A percentile compares a stretch with the other conserved stretches of the same genome.
Conservation (phyloP, 805 yeast genomes). For the Saturnispora halmiae region DNA sequence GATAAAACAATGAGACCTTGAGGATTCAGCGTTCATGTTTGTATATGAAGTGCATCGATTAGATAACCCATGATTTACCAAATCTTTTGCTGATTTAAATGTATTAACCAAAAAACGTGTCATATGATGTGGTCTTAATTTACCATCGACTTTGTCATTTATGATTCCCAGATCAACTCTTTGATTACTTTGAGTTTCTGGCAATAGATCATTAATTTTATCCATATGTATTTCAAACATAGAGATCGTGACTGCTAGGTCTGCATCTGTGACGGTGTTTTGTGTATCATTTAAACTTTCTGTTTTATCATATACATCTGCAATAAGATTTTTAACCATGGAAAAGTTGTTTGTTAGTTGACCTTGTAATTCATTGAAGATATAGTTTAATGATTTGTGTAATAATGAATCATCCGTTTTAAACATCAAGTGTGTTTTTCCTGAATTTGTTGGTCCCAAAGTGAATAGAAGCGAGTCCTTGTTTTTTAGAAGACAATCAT, state of each 20-base stretch:
- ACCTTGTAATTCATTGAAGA: conserved; percentile 17
- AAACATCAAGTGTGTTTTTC: conserved; percentile 35
- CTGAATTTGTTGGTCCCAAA: conserved; percentile 47
- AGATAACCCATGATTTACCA: conserved; percentile 32
- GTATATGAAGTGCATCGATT: conserved; percentile 35
- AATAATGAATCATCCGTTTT: conserved; percentile 22
- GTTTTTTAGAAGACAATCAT: conserved; percentile 22
- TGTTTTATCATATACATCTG: conserved; percentile 4
- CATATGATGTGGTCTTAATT: conserved; percentile 35
- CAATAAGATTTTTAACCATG: conserved; percentile 1
- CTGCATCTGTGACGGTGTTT: conserved; percentile 40
- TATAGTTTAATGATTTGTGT: conserved; percentile 16
- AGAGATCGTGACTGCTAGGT: conserved; percentile 37
- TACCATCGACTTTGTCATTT: conserved; percentile 36
- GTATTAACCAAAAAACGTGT: conserved; percentile 33
- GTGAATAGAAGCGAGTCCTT: conserved; percentile 39
- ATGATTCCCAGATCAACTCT: conserved; percentile 32
- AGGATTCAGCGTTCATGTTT: conserved; percentile 34
- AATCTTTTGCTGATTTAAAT: conserved; percentile 29
- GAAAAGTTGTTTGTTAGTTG: conserved; percentile 5
- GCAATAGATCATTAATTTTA: conserved; percentile 32
- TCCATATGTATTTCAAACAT: conserved; percentile 48
- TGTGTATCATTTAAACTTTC: conserved; percentile 38
- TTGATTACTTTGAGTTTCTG: conserved; percentile 9
- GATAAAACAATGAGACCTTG: conserved; percentile 46